These are phyloP conservation scores for Tetragonia tetragonoides DNA, from an alignment of 148 eudicot genomes.

Conservation along the genomic window DNA sequence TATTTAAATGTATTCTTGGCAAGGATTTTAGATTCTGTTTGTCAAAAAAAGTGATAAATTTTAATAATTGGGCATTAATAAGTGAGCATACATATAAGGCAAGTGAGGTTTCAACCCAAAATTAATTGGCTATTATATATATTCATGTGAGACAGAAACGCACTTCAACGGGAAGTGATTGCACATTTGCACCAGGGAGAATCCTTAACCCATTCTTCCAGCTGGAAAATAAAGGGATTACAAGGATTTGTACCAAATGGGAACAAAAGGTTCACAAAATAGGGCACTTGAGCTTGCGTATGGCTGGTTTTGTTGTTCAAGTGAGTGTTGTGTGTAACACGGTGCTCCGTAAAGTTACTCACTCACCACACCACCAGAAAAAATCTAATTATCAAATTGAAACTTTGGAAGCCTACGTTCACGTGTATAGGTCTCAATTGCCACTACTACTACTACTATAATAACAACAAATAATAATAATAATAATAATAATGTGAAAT, in stretches of 20 bases:
- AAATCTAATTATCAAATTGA: neutral
- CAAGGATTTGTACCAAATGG: neutral
- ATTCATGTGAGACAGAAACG: too few species aligned
- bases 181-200: too few species aligned
- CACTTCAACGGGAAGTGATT: too few species aligned
- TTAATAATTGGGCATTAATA: too few species aligned
- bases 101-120: too few species aligned
- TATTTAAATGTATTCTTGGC: too few species aligned
- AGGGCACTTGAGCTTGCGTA: conserved; percentile 10
- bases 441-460: conserved; percentile 27
- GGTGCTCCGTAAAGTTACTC: conserved; percentile 22
- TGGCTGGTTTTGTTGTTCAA: neutral
- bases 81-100: too few species aligned
- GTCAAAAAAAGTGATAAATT: too few species aligned
- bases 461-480: neutral
- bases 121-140: too few species aligned
- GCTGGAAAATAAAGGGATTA: neutral
- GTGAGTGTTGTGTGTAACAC: conserved; percentile 11
- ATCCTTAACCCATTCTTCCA: too few species aligned
- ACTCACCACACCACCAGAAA: neutral
- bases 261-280: conserved; percentile 20
- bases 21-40: too few species aligned
- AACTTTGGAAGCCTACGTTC: conserved; percentile 24
- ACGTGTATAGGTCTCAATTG: conserved; percentile 54
- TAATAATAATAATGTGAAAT: conserved; percentile 36